phyloP scores from a whole-genome alignment of 495 filamentous ascomycete genomes.

The Poronia punctata region DNA sequence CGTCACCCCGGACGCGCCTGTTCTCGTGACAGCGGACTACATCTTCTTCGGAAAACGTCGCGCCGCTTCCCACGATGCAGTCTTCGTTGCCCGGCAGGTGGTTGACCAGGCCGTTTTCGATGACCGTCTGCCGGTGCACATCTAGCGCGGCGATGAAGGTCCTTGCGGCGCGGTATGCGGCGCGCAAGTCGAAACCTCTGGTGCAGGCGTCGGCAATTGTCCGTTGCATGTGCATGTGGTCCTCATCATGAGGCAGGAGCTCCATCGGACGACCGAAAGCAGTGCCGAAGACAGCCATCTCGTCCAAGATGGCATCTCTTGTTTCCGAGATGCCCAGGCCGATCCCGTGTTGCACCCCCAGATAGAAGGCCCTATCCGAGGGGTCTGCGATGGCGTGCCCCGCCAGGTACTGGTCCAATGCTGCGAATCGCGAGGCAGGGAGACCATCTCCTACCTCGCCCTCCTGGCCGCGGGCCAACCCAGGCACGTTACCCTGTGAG shows the following conservation, averaged over 20 bases:
- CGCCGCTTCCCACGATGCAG: not conserved
- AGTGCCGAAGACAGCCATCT: slow-evolving; percentile 1
- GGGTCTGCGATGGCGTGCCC: not conserved
- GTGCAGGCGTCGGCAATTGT: not conserved
- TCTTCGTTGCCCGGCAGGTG: slow-evolving; percentile 3
- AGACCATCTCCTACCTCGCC: no score
- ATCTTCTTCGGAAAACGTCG: not conserved
- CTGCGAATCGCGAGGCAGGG: no score
- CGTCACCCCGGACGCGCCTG: not conserved
- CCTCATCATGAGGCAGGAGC: not conserved
- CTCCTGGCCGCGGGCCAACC: no score
- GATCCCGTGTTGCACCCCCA: slow-evolving; percentile 9
- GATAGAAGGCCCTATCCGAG: slow-evolving; percentile 2
- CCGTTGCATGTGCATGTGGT: slow-evolving; percentile 2
- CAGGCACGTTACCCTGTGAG: no score
- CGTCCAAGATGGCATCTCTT: slow-evolving; percentile 4
- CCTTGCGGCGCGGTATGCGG: not conserved
- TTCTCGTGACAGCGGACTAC: slow-evolving; percentile 2
- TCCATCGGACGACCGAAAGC: slow-evolving; percentile 1
- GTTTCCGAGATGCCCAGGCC: slow-evolving; percentile 1
- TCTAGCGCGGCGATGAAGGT: not conserved
- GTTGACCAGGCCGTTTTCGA: not conserved
- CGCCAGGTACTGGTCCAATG: slow-evolving; percentile 1
- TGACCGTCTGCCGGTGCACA: not conserved
- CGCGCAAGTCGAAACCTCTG: slow-evolving; percentile 3